Evolutionary conservation across 2,329 filamentous ascomycete genomes (phyloP), one percentile per base, ranked within the genome.

Genomic region (Drechslerella stenobrocha): DNA sequence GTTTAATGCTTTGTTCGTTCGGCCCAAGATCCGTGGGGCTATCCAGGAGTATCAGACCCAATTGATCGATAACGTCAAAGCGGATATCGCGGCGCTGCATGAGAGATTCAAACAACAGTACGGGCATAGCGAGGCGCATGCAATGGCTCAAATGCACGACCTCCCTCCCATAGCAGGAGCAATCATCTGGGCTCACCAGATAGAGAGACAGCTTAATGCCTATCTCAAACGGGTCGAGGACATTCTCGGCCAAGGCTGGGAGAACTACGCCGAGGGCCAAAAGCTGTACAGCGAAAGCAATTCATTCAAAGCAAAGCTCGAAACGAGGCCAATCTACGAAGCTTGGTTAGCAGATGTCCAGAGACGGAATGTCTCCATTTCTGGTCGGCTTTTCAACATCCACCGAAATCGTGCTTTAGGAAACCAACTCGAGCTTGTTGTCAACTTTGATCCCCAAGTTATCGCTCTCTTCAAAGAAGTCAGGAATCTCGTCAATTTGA

Each of bases 221-320:
- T 98, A 98, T 77, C 96, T 99, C 90, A 89, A 90, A 75, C 96
- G 96, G 77, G 92, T 99, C n/a, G 95, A 97, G 76, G 90, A 96
- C 72, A 93, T 99, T 34, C 83, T 99, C 20, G 93, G 93, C 50
- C 86, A 89, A 59, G 90, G 96, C 72, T 99, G 93, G 93, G 87
- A 88, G 56, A 80, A 97, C 65, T 95, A 98, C 74, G 84, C 90
- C 4, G 93, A 98, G 75, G 95, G 95, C 1, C 90, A 96, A 75
- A 96, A 96, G 77, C 82, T 98, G 18, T 88, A 92, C 74, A 86
- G 85, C 59, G 93, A 98, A 77, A 92, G 93, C 75, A 88, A 88
- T 71, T 82, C 96, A 73, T 98, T 99, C 80, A 87, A 91, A 72
- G 90, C 95, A 79, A 98, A 97, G 80, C 83, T 99, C 20, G 90